These are phyloP conservation scores for Aspergillus heteromorphus DNA, from an alignment of 495 filamentous ascomycete species.

Conservation along the genomic window DNA sequence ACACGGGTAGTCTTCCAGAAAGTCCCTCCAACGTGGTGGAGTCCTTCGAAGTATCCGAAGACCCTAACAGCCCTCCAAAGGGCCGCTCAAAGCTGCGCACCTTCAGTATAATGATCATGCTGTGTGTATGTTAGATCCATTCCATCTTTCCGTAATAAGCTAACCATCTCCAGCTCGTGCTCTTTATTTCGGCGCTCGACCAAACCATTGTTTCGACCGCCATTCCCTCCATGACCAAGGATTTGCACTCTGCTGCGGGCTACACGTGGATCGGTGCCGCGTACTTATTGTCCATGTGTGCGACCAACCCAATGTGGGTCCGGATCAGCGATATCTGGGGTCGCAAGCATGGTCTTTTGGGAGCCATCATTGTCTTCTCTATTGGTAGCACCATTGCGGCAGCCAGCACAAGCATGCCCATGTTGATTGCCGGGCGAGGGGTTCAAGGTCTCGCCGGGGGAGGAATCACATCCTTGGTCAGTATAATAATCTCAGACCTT, in stretches of 20 bases:
- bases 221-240: constrained; percentile 41
- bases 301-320: constrained; percentile 45
- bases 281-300: constrained; percentile 31
- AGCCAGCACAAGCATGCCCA: constrained; percentile 52
- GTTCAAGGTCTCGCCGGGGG: constrained; percentile 69
- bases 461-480: constrained; percentile 65
- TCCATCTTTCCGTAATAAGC: neutral
- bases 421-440: constrained; percentile 63
- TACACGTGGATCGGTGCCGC: constrained; percentile 53
- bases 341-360: constrained; percentile 63
- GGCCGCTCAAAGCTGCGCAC: neutral
- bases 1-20: neutral
- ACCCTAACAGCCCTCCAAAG: neutral
- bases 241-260: constrained; percentile 39
- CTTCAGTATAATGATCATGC: neutral
- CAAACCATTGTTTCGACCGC: constrained; percentile 51
- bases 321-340: constrained; percentile 72
- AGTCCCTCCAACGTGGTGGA: neutral
- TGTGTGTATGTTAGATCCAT: neutral
- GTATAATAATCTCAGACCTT: constrained; percentile 66
- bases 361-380: constrained; percentile 61
- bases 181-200: constrained; percentile 50
- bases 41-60: neutral
- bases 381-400: constrained; percentile 59
- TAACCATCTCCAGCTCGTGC: neutral